phyloP scores from a whole-genome alignment of 2,329 filamentous ascomycete species.

The Colletotrichum nymphaeae region DNA sequence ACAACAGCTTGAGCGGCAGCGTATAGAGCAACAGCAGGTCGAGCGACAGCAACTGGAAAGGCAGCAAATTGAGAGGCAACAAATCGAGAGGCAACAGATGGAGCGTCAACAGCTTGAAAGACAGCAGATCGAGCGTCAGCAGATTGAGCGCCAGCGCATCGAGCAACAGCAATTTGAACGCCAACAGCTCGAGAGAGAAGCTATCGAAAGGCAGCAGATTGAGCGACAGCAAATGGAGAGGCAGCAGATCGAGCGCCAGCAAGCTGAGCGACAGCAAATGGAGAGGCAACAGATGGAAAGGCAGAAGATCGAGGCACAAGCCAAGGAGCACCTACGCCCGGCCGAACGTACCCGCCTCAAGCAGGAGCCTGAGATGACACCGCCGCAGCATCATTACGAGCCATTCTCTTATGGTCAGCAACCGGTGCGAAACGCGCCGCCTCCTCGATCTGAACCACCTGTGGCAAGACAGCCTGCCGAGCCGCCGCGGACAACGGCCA shows the following conservation, averaged over 20 bases:
- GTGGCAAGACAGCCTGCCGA: constrained; percentile 55
- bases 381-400: constrained; percentile 55
- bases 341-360: constrained; percentile 49
- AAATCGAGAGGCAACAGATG: constrained; percentile 30
- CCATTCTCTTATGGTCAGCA: constrained; percentile 54
- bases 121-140: constrained; percentile 37
- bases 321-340: constrained; percentile 46
- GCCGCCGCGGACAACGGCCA: constrained; percentile 48
- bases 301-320: constrained; percentile 45
- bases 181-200: constrained; percentile 7
- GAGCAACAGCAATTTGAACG: constrained; percentile 17
- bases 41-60: constrained; percentile 40
- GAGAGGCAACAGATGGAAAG: constrained; percentile 41
- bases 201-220: constrained; percentile 24
- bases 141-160: constrained; percentile 18
- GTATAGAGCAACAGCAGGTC: constrained; percentile 25
- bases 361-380: constrained; percentile 60
- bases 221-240: constrained; percentile 41
- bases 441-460: constrained; percentile 54
- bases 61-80: constrained; percentile 40
- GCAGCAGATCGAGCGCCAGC: constrained; percentile 27
- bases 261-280: constrained; percentile 38
- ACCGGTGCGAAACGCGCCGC: constrained; percentile 47
- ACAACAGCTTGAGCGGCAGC: constrained; percentile 40
- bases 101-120: constrained; percentile 41